Evolutionary conservation across 2,329 filamentous ascomycete genomes (phyloP), one percentile per base, ranked within the genome.

Genomic region (Salinomyces thailandicus): DNA sequence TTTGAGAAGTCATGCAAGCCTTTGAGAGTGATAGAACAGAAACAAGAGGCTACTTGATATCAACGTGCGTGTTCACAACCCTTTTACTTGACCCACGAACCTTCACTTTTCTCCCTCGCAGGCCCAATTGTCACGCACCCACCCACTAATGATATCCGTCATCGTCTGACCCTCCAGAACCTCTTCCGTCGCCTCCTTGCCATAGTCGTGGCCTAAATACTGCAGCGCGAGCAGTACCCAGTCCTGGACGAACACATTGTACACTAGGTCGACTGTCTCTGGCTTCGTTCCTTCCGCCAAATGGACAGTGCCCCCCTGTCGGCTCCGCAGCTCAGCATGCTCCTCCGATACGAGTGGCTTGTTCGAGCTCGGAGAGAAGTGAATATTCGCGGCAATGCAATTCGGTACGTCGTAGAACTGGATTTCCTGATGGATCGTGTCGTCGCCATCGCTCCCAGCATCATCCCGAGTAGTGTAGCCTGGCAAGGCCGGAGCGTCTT

Each of bases 381-480:
- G 67, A 47, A 81, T 71, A 39, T 74, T 62, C 1, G 80, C 67
- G 57, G 89, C 81, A 39, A 98, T 75, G 57, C 79, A 85, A 59
- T 95, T 95, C 5, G 91, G 89, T 4, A 89, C 75, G 2, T 64
- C 59, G 60, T 87, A 89, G 55, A 83, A 86, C 19, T 71, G 67
- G 45, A 96, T 77, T 1, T 73, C 68, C 12, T 74, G 67, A 58
- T 95, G 91, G 2, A 93, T 59, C 0, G 89, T 93, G 55, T 98
- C 91, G 55, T 98, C 91, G 28, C 91, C 91, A 47, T 93, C 84
- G 3, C 63, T 62, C 33, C 87, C 85, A 4, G 77, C 73, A 51
- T 93, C 89, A 53, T 98, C 91, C 37, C 71, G 69, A 8, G 91
- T 98, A 0, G 84, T 95, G 63, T 96, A 96, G 1, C 91, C 91